These are phyloP conservation scores for Aspergillus flavus DNA, from an alignment of 2,329 filamentous ascomycete species.

Conservation along the genomic window DNA sequence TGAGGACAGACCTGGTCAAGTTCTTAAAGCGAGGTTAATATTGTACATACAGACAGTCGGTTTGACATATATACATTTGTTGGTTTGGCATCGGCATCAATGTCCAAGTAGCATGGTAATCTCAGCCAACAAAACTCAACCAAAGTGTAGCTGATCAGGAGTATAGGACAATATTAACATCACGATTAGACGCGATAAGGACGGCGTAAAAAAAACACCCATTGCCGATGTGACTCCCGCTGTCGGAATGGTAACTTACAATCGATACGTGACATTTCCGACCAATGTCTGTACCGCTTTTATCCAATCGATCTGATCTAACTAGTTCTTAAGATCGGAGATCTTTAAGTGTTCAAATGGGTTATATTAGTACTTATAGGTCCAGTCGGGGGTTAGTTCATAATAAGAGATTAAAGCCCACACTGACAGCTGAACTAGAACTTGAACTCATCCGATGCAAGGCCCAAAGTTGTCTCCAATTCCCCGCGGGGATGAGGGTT, in stretches of 20 bases:
- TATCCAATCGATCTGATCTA: neutral
- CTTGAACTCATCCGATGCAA: neutral
- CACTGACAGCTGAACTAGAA: neutral
- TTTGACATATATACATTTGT: neutral
- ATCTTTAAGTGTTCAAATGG: neutral
- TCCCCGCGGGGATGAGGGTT: neutral
- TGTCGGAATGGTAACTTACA: conserved; percentile 14
- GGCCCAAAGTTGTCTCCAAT: neutral
- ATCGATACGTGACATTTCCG: neutral
- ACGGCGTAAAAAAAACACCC: neutral
- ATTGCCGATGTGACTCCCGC: conserved; percentile 12
- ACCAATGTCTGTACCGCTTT: neutral
- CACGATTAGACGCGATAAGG: neutral
- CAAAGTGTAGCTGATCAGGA: neutral
- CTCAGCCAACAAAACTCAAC: neutral
- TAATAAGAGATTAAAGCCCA: neutral
- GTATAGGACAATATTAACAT: neutral
- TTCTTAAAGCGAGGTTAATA: neutral
- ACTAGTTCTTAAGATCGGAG: neutral
- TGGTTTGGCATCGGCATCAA: neutral
- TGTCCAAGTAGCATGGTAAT: neutral
- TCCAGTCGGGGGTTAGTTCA: no score
- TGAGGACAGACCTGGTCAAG: neutral
- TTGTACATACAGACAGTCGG: neutral
- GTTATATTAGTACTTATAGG: neutral